Evolutionary conservation across 805 yeast species (phyloP), one percentile per base, ranked within the genome.

Genomic region (Metschnikowia noctiluminum): DNA sequence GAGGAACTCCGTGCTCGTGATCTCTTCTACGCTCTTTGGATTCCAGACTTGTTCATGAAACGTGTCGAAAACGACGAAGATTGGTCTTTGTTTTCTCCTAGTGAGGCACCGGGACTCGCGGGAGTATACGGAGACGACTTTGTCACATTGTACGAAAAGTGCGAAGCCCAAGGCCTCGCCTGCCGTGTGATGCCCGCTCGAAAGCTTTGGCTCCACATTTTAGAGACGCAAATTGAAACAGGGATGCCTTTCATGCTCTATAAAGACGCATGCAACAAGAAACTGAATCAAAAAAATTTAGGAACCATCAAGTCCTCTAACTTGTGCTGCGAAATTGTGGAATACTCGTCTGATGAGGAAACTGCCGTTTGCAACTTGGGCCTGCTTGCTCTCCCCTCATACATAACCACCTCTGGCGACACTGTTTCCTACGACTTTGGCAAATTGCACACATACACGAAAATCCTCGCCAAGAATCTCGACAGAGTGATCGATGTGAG

Each of bases 301-400:
- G 98, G 99, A 44, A 81, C 85, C 14, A 92, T 92, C 68, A 91
- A 91, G 68, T 88, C 96, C 7, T 89, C 97, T 3, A 92, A 92
- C 68, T 74, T 92, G 62, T 92, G 99, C 69, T 87, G 96, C 69
- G 99, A 92, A 69, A 85, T 92, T 56, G 86, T 92, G 40, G 96
- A 92, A 68, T 91, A 88, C 66, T 88, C 96, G 4, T 82, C 94
- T 6, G 83, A 88, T n/a, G 87, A 88, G 31, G 97, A 92, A 73
- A 86, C 89, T 44, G 97, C 97, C 2, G 98, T 92, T 31, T 94
- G 98, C 76, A 92, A 92, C 69, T 75, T 92, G 61, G 98, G 92
- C 1, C 91, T 97, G 26, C 66, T 92, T 50, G 96, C 96, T 1
- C 75, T 92, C 50, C 97, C 98, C 4, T 77, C 87, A 0, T 92